These are phyloP conservation scores for Geranium brycei DNA, from an alignment of 345 rosid genomes.

Conservation along the genomic window DNA sequence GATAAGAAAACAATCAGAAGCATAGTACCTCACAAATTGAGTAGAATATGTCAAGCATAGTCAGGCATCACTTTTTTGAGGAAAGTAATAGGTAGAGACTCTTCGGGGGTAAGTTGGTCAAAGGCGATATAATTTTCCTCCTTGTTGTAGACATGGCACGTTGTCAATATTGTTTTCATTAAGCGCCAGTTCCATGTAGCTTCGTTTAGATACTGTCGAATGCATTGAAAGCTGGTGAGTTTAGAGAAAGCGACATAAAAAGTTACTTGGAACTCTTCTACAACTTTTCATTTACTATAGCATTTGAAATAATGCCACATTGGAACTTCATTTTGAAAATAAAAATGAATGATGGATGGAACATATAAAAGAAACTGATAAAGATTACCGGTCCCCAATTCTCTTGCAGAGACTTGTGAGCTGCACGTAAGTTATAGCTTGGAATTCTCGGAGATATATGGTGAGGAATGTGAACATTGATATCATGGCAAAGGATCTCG, in stretches of 20 bases:
- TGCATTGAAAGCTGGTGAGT: neutral
- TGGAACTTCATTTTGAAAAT: too few relatives aligned
- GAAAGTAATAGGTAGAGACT: conserved; percentile 53
- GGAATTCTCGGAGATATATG: conserved; percentile 76
- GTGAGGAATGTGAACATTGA: conserved; percentile 79
- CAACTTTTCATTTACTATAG: neutral
- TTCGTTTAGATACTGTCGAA: conserved; percentile 63
- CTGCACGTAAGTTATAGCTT: conserved; percentile 67
- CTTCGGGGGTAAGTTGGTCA: conserved; percentile 55
- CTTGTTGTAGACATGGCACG: conserved; percentile 69
- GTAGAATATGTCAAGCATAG: conserved; percentile 24
- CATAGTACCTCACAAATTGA: neutral
- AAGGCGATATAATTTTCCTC: conserved; percentile 57
- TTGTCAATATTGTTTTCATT: conserved; percentile 86
- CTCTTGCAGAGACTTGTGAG: conserved; percentile 65
- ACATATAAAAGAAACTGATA: neutral
- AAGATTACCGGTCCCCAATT: conserved; percentile 77
- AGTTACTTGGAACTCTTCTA: too few relatives aligned
- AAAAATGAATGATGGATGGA: too few relatives aligned
- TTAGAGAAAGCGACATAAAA: neutral
- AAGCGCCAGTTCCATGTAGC: conserved; percentile 88
- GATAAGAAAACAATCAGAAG: conserved; percentile 13
- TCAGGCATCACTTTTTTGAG: conserved; percentile 72
- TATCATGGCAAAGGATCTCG: conserved; percentile 80
- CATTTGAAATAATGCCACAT: too few relatives aligned